These are phyloP conservation scores for Nothophaeocryptopus gaeumannii DNA, from an alignment of 2,329 filamentous ascomycete genomes.

Conservation along the genomic window DNA sequence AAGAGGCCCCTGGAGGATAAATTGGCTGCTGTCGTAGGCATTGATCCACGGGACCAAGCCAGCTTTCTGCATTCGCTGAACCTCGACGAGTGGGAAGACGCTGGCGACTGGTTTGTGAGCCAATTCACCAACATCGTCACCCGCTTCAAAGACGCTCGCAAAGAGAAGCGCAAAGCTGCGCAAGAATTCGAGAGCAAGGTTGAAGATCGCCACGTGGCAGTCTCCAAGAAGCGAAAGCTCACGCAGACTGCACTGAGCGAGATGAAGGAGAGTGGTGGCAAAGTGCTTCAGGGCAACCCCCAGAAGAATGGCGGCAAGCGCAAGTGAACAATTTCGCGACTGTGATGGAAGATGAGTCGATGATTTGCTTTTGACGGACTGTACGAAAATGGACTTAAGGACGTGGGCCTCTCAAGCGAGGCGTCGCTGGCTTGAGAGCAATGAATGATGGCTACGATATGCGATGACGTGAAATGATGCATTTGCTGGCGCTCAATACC, in stretches of 20 bases:
- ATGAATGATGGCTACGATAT: conserved; percentile 8
- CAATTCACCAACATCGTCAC: conserved; percentile 52
- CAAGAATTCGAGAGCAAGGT: conserved; percentile 55
- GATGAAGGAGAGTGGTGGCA: conserved; percentile 55
- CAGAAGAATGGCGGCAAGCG: conserved; percentile 22
- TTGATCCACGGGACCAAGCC: conserved; percentile 38
- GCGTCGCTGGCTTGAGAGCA: conserved; percentile 3
- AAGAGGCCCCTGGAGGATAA: conserved; percentile 23
- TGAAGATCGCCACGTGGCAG: conserved; percentile 50
- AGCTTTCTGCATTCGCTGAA: conserved; percentile 53
- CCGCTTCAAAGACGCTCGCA: conserved; percentile 52
- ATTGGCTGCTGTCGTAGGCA: conserved; percentile 15
- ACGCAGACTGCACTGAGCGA: conserved; percentile 33
- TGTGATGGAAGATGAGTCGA: no score
- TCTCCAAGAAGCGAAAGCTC: conserved; percentile 49
- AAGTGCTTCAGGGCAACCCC: conserved; percentile 50
- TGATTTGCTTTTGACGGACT: no score
- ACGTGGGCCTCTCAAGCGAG: not conserved
- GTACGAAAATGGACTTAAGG: no score
- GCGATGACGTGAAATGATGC: conserved; percentile 16
- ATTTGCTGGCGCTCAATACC: conserved; percentile 23
- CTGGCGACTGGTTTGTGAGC: conserved; percentile 59
- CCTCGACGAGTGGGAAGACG: conserved; percentile 59
- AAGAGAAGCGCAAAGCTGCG: conserved; percentile 54
- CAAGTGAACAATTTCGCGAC: no score